phyloP scores from a whole-genome alignment of 1,284 basidiomycete species.

The Ceratobasidium sp. region DNA sequence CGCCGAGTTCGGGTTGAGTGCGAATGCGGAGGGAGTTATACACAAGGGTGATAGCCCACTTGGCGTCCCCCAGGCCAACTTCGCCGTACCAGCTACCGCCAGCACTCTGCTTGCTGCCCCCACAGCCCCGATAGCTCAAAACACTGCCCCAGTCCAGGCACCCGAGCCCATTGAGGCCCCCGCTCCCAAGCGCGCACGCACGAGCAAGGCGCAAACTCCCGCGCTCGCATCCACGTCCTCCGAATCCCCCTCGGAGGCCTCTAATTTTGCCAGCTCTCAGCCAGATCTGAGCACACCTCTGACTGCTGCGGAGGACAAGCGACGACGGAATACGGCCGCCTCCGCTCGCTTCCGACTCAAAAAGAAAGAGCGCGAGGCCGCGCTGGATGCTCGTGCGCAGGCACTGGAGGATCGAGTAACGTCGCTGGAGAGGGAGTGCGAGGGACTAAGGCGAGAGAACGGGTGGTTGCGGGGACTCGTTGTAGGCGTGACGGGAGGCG shows the following conservation, averaged over 20 bases:
- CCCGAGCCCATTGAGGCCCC: constrained; percentile 63
- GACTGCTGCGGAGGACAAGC: constrained; percentile 86
- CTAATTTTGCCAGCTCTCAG: constrained; percentile 43
- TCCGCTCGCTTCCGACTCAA: constrained; percentile 98
- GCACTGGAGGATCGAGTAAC: constrained; percentile 88
- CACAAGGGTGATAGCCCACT: constrained; percentile 69
- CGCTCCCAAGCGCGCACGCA: constrained; percentile 48
- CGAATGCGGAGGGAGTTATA: constrained; percentile 50
- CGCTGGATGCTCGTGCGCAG: constrained; percentile 89
- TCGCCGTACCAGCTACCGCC: neutral
- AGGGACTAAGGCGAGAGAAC: constrained; percentile 91
- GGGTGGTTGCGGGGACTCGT: constrained; percentile 95
- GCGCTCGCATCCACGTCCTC: constrained; percentile 52
- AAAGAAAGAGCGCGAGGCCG: constrained; percentile 98
- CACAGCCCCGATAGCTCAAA: constrained; percentile 51
- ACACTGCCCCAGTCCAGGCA: constrained; percentile 66
- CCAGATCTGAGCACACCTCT: constrained; percentile 38
- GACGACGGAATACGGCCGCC: constrained; percentile 94
- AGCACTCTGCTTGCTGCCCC: constrained; percentile 46
- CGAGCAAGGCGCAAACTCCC: constrained; percentile 13
- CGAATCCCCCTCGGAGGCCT: constrained; percentile 53
- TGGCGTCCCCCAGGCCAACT: constrained; percentile 51
- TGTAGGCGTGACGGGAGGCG: constrained; percentile 84
- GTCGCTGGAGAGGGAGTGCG: constrained; percentile 92
- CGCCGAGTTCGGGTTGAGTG: constrained; percentile 73